Evolutionary conservation across 1,284 basidiomycete species (phyloP), one percentile per base, ranked within the genome.

Genomic region (Pseudozyma sp.): DNA sequence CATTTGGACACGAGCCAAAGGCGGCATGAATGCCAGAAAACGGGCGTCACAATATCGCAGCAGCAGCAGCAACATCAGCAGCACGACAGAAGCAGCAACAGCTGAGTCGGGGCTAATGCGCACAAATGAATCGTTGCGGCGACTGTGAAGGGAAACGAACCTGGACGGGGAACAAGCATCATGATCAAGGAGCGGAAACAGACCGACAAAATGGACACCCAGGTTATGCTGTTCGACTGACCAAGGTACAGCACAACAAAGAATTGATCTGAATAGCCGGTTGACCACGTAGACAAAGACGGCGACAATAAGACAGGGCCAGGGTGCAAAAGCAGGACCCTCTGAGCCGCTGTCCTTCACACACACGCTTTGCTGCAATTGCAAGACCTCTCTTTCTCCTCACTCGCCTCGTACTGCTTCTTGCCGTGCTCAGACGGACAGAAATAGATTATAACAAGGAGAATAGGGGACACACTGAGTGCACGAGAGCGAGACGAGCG

Each of bases 1-100:
- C 14, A 44, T 18, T n/a, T 16, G 14, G 43, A 18, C 43, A 44
- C 16, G 9, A 44, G 43, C 16, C 43, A 18, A 44, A 18, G 43
- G 16, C 19, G 43, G 19, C 43, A 44, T 39, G 25, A 52, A 52
- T 52, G 38, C 18, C 49, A 51, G 31, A 11, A 13, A n/a, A 18
- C 34, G 48, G 49, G 49, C 35, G 36, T 21, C 31, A 34, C n/a
- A n/a, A n/a, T 35, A 35, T n/a, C 10, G 25, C 9, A 38, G 16
- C 2, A n/a, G 16, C 48, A 49, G 9, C 34, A 49, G 13, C 34
- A 38, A 6, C 49, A 51, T 16, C 34, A 21, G 7, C 49, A 38
- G 35, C 34, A 6, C 49, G 36, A 35, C 34, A 21, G 7, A 34
- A 38, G 35, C 34, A 51, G 16, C 13, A 31, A 18, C 51, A 52